phyloP scores from a whole-genome alignment of 176 grass and related monocot species.

The Phragmites australis region DNA sequence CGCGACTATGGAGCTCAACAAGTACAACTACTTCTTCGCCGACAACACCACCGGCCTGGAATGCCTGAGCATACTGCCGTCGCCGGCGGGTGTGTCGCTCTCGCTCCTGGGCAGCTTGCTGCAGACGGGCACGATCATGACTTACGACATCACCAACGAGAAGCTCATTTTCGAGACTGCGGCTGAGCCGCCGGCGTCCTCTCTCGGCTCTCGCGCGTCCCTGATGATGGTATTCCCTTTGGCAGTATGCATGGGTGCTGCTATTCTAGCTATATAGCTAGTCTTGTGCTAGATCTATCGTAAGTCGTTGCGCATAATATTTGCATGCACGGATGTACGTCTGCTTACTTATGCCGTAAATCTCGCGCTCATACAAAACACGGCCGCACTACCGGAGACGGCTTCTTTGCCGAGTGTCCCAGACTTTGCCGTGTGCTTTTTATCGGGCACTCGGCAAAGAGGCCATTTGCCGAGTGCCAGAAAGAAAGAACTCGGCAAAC shows the following conservation, averaged over 20 bases:
- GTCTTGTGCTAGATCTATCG: too few relatives aligned
- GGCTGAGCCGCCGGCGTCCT: background rate
- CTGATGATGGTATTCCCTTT: background rate
- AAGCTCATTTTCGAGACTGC: background rate
- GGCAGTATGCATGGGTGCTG: background rate
- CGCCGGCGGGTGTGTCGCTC: background rate
- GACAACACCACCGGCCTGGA: background rate
- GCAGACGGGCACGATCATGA: conserved; percentile 10
- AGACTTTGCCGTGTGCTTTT: too few relatives aligned
- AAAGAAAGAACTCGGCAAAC: too few relatives aligned
- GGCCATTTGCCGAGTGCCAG: too few relatives aligned
- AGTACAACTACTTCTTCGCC: conserved; percentile 14
- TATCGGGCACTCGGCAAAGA: too few relatives aligned
- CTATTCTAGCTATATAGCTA: background rate
- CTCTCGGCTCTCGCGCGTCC: background rate
- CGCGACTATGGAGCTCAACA: background rate
- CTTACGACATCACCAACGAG: conserved; percentile 11
- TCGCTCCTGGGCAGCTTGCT: conserved; percentile 27
- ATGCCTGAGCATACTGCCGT: conserved; percentile 30
- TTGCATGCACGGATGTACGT: too few relatives aligned
- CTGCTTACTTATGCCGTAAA: too few relatives aligned
- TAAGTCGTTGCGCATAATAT: too few relatives aligned
- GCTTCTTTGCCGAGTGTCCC: too few relatives aligned
- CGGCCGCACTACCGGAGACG: too few relatives aligned
- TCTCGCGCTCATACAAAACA: too few relatives aligned